Percentiles rank a stretch among this genome's conserved stretches.
Evolutionary conservation across 176 grass and related monocot species (phyloP).

Genomic region (Triticum aestivum): IWGSC_CS_RefSeq_v2.1 NC_057807.1:473618400-473618899

Average conservation of each 20-base stretch:
- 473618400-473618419: conserved; percentile 86
- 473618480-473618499: not conserved
- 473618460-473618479: not conserved
- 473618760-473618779: too few relatives aligned
- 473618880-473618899: conserved; percentile 93
- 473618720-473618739: too few relatives aligned
- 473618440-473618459: conserved; percentile 70
- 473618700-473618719: too few relatives aligned
- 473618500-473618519: not conserved
- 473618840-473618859: conserved; percentile 54
- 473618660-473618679: conserved; percentile 55
- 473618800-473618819: not conserved
- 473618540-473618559: conserved; percentile 98
- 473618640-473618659: conserved; percentile 67
- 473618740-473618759: too few relatives aligned
- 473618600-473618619: conserved; percentile 58
- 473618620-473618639: conserved; percentile 42
- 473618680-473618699: too few relatives aligned
- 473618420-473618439: conserved; percentile 74
- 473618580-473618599: conserved; percentile 86
- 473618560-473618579: conserved; percentile 70
- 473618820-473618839: not conserved
- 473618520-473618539: not conserved
- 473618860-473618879: conserved; percentile 87
- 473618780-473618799: too few relatives aligned